Conservation (phyloP, 1,139 yeast species). For the Debaryomycetaceae sp. region DNA sequence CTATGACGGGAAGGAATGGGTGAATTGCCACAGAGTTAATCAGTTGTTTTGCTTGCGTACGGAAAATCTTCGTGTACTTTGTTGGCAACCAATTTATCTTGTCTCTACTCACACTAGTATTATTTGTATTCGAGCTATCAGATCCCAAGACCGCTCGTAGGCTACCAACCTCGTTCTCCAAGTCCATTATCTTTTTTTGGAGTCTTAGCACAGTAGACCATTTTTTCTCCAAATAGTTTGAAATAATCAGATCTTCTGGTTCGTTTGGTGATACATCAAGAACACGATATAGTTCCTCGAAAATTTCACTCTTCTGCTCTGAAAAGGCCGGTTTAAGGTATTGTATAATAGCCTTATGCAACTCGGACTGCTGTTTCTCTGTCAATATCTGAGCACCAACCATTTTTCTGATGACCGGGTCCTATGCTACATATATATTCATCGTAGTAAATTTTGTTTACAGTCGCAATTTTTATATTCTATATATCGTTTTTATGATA, state of each 20-base stretch:
- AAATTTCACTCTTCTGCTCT: conserved; percentile 12
- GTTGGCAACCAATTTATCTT: conserved; percentile 71
- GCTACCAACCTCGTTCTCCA: conserved; percentile 40
- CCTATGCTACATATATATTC: background rate
- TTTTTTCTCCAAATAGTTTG: conserved; percentile 69
- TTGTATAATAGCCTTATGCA: conserved; percentile 54
- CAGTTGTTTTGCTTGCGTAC: conserved; percentile 54
- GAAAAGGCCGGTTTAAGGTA: conserved; percentile 40
- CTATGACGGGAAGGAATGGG: conserved; percentile 63
- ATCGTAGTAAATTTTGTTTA: background rate
- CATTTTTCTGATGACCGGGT: conserved; percentile 4
- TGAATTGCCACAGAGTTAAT: conserved; percentile 69
- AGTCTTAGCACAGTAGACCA: conserved; percentile 85
- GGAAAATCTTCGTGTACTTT: conserved; percentile 44
- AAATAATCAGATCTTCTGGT: conserved; percentile 25
- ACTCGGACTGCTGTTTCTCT: conserved; percentile 49
- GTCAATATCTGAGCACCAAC: conserved; percentile 33
- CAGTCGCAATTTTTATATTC: background rate
- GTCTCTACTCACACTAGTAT: conserved; percentile 16
- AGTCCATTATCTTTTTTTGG: conserved; percentile 69
- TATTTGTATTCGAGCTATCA: conserved; percentile 10
- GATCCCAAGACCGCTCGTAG: conserved; percentile 44
- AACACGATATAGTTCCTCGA: conserved; percentile 10
- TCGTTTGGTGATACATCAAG: conserved; percentile 12
- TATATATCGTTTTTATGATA: background rate